Base-by-base conservation (phyloP, 352 stramenopile genomes). In the Phytophthora foliorum region DNA sequence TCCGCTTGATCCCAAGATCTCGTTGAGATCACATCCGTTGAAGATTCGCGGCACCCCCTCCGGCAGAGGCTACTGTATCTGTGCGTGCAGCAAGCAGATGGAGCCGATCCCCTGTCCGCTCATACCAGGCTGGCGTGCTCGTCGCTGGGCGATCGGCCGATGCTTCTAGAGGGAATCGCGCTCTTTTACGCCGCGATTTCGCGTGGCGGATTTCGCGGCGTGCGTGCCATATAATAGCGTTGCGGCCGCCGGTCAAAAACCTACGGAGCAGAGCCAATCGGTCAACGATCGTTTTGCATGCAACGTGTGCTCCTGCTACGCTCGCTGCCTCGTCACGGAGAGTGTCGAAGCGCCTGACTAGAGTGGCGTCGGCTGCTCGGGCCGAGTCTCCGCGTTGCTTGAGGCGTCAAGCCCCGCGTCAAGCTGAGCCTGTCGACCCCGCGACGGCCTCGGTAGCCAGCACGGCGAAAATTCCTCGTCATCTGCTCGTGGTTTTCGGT, bases 401-500 rank as follows among this genome's bases (percentile, higher is more conserved):
- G 64, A 72, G 61, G 48, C 31, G 50, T 48, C 32, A 49, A 19
- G n/a, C 6, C 21, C 41, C 42, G 19, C 29, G 11, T 49, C 16
- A 38, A 42, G n/a, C 32, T 63, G 25, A 49, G 21, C 51, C 44
- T 57, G 44, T 49, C 57, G 52, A 73, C 60, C 51, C 56, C 21
- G 59, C 65, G 49, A 73, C 55, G 42, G 62, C 31, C 38, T 49
- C 42, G 25, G n/a, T 51, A 74, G 54, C 59, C 58, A 71, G 59
- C 49, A 64, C 48, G 42, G 16, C 24, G 44, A 74, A 77, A 74
- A 73, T 71, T 74, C 65, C 50, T 71, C 44, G 57, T 77, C 65
- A 77, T 74, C 64, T 44, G 48, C 41, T 77, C 58, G 69, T 63
- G 27, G 21, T 38, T 76, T 71, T 74, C 69, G 65, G 64, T 77